Base-by-base conservation (phyloP, 129 eudicot genomes). In the Rutidosis leptorrhynchoides region DNA sequence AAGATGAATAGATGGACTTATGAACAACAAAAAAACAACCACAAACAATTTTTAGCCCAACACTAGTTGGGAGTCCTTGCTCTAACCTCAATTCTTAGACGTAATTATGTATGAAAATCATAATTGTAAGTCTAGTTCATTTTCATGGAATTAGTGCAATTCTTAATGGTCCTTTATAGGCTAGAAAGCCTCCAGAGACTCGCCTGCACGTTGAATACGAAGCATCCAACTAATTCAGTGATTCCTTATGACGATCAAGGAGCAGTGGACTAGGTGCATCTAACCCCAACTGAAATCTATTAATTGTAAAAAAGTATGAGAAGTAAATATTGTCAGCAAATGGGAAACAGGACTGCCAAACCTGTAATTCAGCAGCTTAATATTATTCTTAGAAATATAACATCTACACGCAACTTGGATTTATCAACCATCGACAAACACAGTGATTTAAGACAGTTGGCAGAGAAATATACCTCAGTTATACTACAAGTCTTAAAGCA, bases 391-490 rank as follows among this genome's bases (percentile, higher is more conserved):
- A 14, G 14, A 35, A 35, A 14, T 35, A 35, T 35, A 35, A 14
- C 15, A 14, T 35, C 14, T 35, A 35, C 14, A 35, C 14, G 2
- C 43, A 35, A 9, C 43, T 35, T 35, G 43, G 43, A 35, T 35
- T 46, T 17, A 46, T 46, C 26, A 59, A 17, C 2, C 30, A 59
- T 54, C 43, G 9, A 35, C 15, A 35, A 8, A 35, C 43, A 24
- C 4, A 3, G 56, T 24, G 26, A 69, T 27, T 70, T 42, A 40
- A 16, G 40, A 57, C 45, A 56, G 22, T 24, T 68, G 16, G 33
- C 17, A 56, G 21, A 66, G 62, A 22, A 20, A 68, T 33, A 68
- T 56, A 53, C 51, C 48, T 51, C 40, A 55, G 37, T 55, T 55
- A 23, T 69, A 37, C 37, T 26, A 27, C 0, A 24, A 42, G 46